phyloP scores from a whole-genome alignment of 306 rosid species.

The Casuarina equisetifolia region DNA sequence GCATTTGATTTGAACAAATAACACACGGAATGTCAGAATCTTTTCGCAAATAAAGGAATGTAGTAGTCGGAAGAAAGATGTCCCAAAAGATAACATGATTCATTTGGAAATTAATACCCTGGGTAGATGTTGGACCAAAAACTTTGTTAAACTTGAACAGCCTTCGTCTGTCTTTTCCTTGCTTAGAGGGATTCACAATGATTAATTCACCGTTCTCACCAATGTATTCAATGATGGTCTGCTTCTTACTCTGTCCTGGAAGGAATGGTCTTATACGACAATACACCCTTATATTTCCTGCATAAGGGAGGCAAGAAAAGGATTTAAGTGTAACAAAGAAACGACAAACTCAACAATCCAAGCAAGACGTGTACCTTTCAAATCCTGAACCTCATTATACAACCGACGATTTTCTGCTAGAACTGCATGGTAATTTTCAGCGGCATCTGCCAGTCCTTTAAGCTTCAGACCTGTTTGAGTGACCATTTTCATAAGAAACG shows the following conservation, averaged over 20 bases:
- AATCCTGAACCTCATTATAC: constrained; percentile 95
- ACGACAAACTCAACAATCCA: constrained; percentile 16
- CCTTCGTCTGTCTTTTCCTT: constrained; percentile 78
- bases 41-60: background rate
- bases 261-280: constrained; percentile 97
- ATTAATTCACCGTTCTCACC: constrained; percentile 92
- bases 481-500: constrained; percentile 20
- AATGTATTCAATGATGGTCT: constrained; percentile 71
- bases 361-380: constrained; percentile 63
- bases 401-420: constrained; percentile 83
- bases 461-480: constrained; percentile 57
- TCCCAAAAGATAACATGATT: constrained; percentile 6
- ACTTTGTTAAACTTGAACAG: constrained; percentile 92
- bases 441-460: constrained; percentile 85
- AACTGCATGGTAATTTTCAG: constrained; percentile 79
- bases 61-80: background rate
- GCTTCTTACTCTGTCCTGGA: constrained; percentile 81
- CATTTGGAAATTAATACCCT: constrained; percentile 53
- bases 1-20: constrained; percentile 9
- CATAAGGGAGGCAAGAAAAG: constrained; percentile 15
- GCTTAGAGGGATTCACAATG: constrained; percentile 81
- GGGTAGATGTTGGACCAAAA: constrained; percentile 79
- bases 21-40: background rate
- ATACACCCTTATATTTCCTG: constrained; percentile 95
- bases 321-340: constrained; percentile 16